These are phyloP conservation scores for Ochetophila trinervis DNA, from an alignment of 306 rosid species.

Conservation along the genomic window DNA sequence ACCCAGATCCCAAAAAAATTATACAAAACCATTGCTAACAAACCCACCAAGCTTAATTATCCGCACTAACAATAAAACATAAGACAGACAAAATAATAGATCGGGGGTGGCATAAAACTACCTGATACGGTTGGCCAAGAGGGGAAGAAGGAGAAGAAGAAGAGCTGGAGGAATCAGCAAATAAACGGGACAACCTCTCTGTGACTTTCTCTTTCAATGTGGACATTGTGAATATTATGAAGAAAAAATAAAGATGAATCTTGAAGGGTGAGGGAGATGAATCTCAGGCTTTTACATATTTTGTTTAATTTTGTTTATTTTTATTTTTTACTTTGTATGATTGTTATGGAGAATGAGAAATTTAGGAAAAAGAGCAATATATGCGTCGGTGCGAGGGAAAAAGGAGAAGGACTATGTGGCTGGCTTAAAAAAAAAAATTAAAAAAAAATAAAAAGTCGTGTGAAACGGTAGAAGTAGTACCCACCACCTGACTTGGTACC, in stretches of 20 bases:
- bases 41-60: constrained; percentile 31
- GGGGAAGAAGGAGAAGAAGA: constrained; percentile 26
- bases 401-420: not conserved
- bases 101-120: constrained; percentile 16
- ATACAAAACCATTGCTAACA: not conserved
- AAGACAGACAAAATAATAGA: not conserved
- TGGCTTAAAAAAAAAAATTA: too few species aligned
- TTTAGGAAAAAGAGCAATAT: constrained; percentile 2
- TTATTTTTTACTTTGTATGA: not conserved
- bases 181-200: constrained; percentile 56
- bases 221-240: constrained; percentile 36
- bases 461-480: too few species aligned
- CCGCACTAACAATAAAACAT: not conserved
- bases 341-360: not conserved
- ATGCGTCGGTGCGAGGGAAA: constrained; percentile 21
- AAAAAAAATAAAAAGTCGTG: too few species aligned
- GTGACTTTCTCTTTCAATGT: constrained; percentile 64
- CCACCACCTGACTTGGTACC: too few species aligned
- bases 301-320: too few species aligned
- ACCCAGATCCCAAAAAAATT: constrained; percentile 48
- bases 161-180: constrained; percentile 46
- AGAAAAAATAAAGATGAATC: not conserved
- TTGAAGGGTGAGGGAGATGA: not conserved
- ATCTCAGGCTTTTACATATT: not conserved
- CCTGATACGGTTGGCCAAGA: constrained; percentile 34